Evolutionary conservation across 371 early-diverging fungal genomes (phyloP).

Genomic region (Dichotomocladium elegans): DNA sequence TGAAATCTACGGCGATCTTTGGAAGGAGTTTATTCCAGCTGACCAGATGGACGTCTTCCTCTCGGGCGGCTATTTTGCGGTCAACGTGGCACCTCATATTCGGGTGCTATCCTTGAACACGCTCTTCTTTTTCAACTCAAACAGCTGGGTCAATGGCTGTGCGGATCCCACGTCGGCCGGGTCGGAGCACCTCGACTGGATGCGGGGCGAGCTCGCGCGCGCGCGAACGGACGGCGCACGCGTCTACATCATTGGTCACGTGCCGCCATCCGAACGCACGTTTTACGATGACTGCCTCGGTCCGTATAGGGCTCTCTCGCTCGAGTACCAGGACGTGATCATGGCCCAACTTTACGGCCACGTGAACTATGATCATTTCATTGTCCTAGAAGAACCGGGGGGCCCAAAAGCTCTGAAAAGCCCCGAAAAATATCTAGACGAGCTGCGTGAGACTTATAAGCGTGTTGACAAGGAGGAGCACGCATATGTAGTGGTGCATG

Average conservation of each 20-base stretch:
- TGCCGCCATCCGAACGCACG: conserved; percentile 52
- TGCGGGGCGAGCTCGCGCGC: conserved; percentile 47
- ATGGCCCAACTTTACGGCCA: conserved; percentile 74
- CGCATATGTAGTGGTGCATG: conserved; percentile 39
- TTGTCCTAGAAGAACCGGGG: conserved; percentile 3
- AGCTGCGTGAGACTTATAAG: conserved; percentile 16
- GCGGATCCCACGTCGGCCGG: conserved; percentile 53
- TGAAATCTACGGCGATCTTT: conserved; percentile 43
- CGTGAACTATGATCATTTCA: conserved; percentile 70
- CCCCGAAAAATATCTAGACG: conserved; percentile 5
- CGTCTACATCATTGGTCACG: conserved; percentile 73
- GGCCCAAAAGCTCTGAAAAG: neutral
- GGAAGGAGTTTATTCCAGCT: conserved; percentile 52
- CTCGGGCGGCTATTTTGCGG: conserved; percentile 65
- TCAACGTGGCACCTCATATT: conserved; percentile 48
- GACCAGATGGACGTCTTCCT: conserved; percentile 55
- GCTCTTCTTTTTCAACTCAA: conserved; percentile 64
- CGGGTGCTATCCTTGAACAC: conserved; percentile 63
- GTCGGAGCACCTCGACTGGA: conserved; percentile 66
- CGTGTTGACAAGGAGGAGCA: neutral
- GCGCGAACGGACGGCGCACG: conserved; percentile 40
- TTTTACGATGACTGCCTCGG: conserved; percentile 42
- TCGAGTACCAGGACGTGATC: conserved; percentile 55
- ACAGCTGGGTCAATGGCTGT: conserved; percentile 64
- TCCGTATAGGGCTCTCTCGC: conserved; percentile 51